Conservation (phyloP, 805 yeast species). For the Candida ficus region DNA sequence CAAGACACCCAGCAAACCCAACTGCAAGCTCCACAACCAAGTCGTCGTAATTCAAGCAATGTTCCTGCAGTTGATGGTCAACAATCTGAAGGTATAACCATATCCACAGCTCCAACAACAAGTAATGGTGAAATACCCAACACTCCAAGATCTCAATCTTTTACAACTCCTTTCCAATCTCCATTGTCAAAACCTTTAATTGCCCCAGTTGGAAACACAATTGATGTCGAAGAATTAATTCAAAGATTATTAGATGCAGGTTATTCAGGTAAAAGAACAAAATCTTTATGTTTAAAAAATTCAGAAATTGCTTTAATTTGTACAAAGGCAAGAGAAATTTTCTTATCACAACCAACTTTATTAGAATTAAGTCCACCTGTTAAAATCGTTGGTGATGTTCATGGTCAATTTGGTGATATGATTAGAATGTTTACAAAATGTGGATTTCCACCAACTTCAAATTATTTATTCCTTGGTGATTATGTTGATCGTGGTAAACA, state of each 20-base stretch:
- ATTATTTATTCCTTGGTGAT: constrained; percentile 92
- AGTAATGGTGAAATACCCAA: constrained; percentile 21
- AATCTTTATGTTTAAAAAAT: constrained; percentile 81
- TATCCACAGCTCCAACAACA: neutral
- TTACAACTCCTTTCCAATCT: constrained; percentile 22
- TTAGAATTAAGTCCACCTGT: constrained; percentile 86
- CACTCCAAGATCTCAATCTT: constrained; percentile 22
- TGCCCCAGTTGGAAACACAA: constrained; percentile 9
- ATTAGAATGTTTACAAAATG: constrained; percentile 95
- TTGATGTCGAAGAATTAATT: constrained; percentile 80
- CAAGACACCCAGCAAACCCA: too few species aligned
- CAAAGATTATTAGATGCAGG: constrained; percentile 94
- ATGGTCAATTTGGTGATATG: constrained; percentile 96
- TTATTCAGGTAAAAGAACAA: constrained; percentile 89
- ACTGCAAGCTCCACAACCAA: neutral
- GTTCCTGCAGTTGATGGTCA: neutral
- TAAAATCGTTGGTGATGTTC: constrained; percentile 94
- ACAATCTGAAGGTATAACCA: neutral
- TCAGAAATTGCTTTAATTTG: constrained; percentile 87
- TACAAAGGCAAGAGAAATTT: constrained; percentile 81
- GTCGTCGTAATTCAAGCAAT: constrained; percentile 6
- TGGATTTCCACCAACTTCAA: constrained; percentile 98
- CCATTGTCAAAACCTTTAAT: constrained; percentile 23
- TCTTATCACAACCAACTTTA: constrained; percentile 84
- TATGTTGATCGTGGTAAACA: constrained; percentile 99